A percentile compares a stretch with the other conserved stretches of the same genome.
phyloP scores from a whole-genome alignment of 768 basidiomycete genomes.

The Collybiopsis confluens region DNA sequence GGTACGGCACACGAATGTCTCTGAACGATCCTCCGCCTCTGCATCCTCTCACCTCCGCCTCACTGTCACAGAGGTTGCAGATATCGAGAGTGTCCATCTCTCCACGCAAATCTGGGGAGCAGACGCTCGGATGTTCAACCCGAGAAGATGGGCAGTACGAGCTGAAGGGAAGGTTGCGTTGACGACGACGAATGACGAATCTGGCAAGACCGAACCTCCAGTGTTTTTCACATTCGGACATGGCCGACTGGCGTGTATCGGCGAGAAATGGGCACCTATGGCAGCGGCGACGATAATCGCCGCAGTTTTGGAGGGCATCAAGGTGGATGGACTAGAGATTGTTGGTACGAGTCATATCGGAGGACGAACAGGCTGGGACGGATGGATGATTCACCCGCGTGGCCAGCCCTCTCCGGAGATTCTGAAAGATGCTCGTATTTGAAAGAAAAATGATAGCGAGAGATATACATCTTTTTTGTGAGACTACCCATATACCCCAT shows the following conservation, averaged over 20 bases:
- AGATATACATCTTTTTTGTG: too few relatives aligned
- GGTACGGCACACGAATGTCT: too few relatives aligned
- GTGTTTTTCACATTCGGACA: conserved; percentile 43
- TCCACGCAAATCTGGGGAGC: conserved; percentile 33
- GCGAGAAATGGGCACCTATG: conserved; percentile 45
- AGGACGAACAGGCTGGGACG: conserved; percentile 45
- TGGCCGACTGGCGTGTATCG: conserved; percentile 45
- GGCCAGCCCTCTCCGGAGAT: too few relatives aligned
- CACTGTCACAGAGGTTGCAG: conserved; percentile 28
- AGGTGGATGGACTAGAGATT: conserved; percentile 22
- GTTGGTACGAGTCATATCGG: conserved; percentile 28
- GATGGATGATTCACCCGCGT: conserved; percentile 31
- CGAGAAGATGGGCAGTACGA: conserved; percentile 33
- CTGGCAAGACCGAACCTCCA: conserved; percentile 7
- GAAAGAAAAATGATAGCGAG: too few relatives aligned
- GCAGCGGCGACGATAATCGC: conserved; percentile 46
- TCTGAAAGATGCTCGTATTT: too few relatives aligned
- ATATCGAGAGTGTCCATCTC: conserved; percentile 30
- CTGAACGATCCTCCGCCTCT: too few relatives aligned
- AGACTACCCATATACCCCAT: too few relatives aligned
- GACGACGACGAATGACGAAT: conserved; percentile 5
- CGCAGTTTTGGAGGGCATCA: conserved; percentile 32
- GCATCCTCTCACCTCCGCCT: too few relatives aligned
- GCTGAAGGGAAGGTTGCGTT: conserved; percentile 18
- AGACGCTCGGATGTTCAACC: conserved; percentile 36